phyloP scores from a whole-genome alignment of 495 filamentous ascomycete genomes.

The Trypethelium eluteriae region DNA sequence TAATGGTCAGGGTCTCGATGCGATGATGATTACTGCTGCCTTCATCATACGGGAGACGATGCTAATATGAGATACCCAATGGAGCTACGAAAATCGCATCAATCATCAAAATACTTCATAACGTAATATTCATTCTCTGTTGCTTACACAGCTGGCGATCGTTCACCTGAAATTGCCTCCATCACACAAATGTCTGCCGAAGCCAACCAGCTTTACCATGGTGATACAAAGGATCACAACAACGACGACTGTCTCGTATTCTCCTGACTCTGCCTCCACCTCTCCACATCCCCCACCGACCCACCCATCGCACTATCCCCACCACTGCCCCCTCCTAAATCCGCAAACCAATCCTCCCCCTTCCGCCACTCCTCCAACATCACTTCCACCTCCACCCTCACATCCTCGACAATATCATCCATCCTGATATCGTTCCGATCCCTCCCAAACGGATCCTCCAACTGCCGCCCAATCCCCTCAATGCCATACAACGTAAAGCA shows the following conservation, averaged over 20 bases:
- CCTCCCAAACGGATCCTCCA: conserved; percentile 71
- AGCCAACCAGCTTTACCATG: too few relatives aligned
- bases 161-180: too few relatives aligned
- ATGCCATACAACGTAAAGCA: conserved; percentile 70
- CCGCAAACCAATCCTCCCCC: conserved; percentile 10
- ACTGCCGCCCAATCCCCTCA: conserved; percentile 62
- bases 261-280: not conserved
- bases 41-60: too few relatives aligned
- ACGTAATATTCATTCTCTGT: too few relatives aligned
- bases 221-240: not conserved
- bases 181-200: too few relatives aligned
- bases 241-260: not conserved
- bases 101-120: too few relatives aligned
- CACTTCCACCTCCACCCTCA: conserved; percentile 55
- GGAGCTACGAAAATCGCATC: too few relatives aligned
- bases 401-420: conserved; percentile 64
- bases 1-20: not conserved
- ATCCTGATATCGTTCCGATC: conserved; percentile 74
- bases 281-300: not conserved
- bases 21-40: not conserved
- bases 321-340: not conserved
- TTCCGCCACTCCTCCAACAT: conserved; percentile 57
- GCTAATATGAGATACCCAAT: too few relatives aligned
- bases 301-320: not conserved
- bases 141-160: too few relatives aligned